phyloP scores from a whole-genome alignment of 441 rosid species.

The Isatis lusitanica region DNA sequence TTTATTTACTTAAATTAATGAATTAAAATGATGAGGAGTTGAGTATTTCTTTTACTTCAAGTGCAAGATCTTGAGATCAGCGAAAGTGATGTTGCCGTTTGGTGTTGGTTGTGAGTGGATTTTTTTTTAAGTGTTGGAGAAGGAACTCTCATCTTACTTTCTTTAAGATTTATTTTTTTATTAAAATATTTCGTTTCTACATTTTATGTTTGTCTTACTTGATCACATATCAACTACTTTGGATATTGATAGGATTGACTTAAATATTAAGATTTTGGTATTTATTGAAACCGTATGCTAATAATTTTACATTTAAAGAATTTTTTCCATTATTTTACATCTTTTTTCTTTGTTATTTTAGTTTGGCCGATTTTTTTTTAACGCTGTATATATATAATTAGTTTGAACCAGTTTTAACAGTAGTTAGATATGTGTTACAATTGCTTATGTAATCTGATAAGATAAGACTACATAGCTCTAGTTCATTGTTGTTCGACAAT shows the following conservation, averaged over 20 bases:
- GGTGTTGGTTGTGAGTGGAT: slow-evolving; percentile 63
- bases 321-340: too few species aligned
- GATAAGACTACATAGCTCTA: too few species aligned
- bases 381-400: too few species aligned
- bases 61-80: slow-evolving; percentile 52
- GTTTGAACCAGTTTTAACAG: too few species aligned
- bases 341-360: too few species aligned
- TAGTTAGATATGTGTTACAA: too few species aligned
- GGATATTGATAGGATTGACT: slow-evolving; percentile 13
- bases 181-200: background rate
- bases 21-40: slow-evolving; percentile 21
- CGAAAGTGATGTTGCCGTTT: slow-evolving; percentile 44
- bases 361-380: too few species aligned
- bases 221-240: slow-evolving; percentile 21
- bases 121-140: slow-evolving; percentile 47
- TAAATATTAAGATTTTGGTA: background rate
- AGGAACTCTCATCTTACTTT: slow-evolving; percentile 44
- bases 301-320: background rate
- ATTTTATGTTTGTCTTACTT: slow-evolving; percentile 29
- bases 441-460: too few species aligned
- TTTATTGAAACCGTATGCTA: background rate
- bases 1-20: background rate
- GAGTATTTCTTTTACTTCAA: slow-evolving; percentile 55
- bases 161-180: background rate
- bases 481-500: too few species aligned